phyloP scores from a whole-genome alignment of 768 basidiomycete genomes.

The Pleurotus pulmonarius region DNA sequence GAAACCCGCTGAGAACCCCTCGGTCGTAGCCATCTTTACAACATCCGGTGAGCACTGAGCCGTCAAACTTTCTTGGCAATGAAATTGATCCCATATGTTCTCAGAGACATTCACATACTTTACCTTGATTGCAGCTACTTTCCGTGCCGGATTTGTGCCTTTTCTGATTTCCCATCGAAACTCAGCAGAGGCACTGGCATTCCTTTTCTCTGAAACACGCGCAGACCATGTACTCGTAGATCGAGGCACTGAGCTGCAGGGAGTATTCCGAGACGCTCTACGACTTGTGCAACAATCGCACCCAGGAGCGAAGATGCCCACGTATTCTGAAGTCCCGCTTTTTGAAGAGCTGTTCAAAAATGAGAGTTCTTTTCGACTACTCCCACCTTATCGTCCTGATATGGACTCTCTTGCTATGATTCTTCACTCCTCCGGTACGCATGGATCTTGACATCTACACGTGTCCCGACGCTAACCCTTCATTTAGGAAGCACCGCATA shows the following conservation, averaged over 20 bases:
- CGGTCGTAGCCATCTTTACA: conserved; percentile 17
- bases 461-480: background rate
- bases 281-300: conserved; percentile 12
- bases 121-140: conserved; percentile 10
- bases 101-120: conserved; percentile 22
- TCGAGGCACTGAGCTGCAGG: conserved; percentile 18
- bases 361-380: background rate
- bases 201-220: conserved; percentile 20
- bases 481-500: conserved; percentile 25
- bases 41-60: conserved; percentile 11
- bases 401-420: conserved; percentile 13
- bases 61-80: background rate
- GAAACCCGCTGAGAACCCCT: conserved; percentile 5
- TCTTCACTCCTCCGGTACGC: conserved; percentile 30
- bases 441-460: background rate
- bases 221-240: conserved; percentile 22
- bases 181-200: conserved; percentile 14
- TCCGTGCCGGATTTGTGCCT: conserved; percentile 11
- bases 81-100: background rate
- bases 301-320: conserved; percentile 6
- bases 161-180: conserved; percentile 22
- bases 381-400: conserved; percentile 11
- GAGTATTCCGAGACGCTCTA: conserved; percentile 15
- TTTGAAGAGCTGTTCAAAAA: conserved; percentile 18
- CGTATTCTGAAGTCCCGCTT: conserved; percentile 14